These are phyloP conservation scores for Termitomyces sp. DNA, from an alignment of 768 basidiomycete genomes.

Conservation along the genomic window DNA sequence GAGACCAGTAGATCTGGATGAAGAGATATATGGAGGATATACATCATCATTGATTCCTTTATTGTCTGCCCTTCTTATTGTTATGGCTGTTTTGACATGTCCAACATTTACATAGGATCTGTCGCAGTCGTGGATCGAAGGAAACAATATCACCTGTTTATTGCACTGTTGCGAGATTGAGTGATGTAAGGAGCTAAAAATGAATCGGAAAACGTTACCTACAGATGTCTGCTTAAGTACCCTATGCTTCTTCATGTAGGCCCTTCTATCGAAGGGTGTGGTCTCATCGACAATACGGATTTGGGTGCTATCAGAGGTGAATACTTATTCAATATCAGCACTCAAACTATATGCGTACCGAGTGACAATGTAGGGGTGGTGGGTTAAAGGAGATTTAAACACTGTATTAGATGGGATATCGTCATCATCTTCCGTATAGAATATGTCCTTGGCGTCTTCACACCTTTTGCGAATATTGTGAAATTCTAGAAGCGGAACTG, in stretches of 20 bases:
- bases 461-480: slow-evolving; percentile 24
- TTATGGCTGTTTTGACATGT: slow-evolving; percentile 17
- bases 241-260: slow-evolving; percentile 20
- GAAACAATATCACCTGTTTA: slow-evolving; percentile 5
- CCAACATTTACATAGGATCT: slow-evolving; percentile 22
- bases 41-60: slow-evolving; percentile 3
- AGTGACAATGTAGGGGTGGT: slow-evolving; percentile 34
- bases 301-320: slow-evolving; percentile 23
- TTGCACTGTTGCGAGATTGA: slow-evolving; percentile 18
- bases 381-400: slow-evolving; percentile 15
- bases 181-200: neutral
- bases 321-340: neutral
- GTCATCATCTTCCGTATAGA: slow-evolving; percentile 12
- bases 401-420: slow-evolving; percentile 11
- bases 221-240: slow-evolving; percentile 20
- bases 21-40: slow-evolving; percentile 17
- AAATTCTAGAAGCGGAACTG: slow-evolving; percentile 31
- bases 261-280: slow-evolving; percentile 21
- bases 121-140: slow-evolving; percentile 20
- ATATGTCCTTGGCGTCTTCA: neutral
- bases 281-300: slow-evolving; percentile 31
- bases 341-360: slow-evolving; percentile 18
- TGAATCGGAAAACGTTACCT: neutral
- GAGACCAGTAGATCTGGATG: slow-evolving; percentile 23
- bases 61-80: slow-evolving; percentile 4